Percentiles rank a stretch among this genome's conserved stretches.
Evolutionary conservation across 2,329 filamentous ascomycete species (phyloP).

Genomic region (Colletotrichum graminicola): DNA sequence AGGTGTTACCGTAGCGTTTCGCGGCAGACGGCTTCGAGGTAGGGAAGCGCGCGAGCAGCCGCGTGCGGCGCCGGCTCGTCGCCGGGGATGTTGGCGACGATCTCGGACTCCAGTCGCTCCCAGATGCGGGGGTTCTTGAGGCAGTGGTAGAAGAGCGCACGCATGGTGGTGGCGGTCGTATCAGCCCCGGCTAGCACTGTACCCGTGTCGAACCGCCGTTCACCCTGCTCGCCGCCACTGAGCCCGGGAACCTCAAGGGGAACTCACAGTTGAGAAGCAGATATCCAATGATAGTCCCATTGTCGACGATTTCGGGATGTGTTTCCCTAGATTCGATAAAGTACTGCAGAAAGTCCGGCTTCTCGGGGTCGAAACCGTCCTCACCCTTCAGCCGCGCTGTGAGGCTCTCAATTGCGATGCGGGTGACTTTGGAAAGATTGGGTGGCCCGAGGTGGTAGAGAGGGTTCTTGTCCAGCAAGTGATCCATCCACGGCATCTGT

Average conservation of each 20-base stretch:
- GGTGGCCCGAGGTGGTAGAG: conserved; percentile 45
- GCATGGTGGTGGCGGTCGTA: conserved; percentile 52
- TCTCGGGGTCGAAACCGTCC: conserved; percentile 32
- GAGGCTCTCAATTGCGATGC: conserved; percentile 43
- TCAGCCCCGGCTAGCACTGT: conserved; percentile 53
- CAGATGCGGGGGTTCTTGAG: conserved; percentile 49
- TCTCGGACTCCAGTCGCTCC: conserved; percentile 52
- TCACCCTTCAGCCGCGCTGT: conserved; percentile 38
- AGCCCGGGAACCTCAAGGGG: neutral
- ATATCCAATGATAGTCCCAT: conserved; percentile 49
- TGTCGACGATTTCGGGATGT: conserved; percentile 53
- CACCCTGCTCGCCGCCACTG: neutral
- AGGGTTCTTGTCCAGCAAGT: conserved; percentile 49
- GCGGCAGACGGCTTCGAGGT: conserved; percentile 64
- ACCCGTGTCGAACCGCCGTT: neutral
- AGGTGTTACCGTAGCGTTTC: conserved; percentile 65
- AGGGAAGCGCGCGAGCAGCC: conserved; percentile 51
- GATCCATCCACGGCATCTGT: conserved; percentile 48
- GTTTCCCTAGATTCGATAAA: conserved; percentile 52
- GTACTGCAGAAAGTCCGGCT: conserved; percentile 50
- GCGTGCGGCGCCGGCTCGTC: conserved; percentile 42
- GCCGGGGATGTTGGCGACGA: conserved; percentile 43
- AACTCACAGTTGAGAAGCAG: conserved; percentile 48
- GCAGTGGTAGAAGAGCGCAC: conserved; percentile 53
- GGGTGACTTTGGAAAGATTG: conserved; percentile 43